phyloP scores from a whole-genome alignment of 768 basidiomycete species.

The Tricholoma sp. region DNA sequence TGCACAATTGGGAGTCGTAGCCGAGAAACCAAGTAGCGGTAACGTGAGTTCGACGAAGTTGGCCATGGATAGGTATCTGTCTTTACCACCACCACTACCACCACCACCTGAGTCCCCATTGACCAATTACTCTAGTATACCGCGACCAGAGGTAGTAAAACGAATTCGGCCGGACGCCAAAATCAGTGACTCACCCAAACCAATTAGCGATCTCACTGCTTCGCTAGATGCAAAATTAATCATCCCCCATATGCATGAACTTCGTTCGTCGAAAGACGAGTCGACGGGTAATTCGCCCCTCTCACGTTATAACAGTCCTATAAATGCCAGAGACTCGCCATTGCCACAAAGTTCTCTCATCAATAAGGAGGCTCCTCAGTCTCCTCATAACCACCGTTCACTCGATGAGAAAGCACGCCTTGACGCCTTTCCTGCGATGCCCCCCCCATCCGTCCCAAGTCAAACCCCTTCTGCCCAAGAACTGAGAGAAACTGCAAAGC shows the following conservation, averaged over 20 bases:
- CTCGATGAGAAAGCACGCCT: constrained; percentile 36
- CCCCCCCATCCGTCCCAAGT: constrained; percentile 72
- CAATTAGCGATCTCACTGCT: constrained; percentile 11
- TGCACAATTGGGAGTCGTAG: constrained; percentile 37
- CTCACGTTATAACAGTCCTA: constrained; percentile 26
- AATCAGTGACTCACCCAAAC: constrained; percentile 30
- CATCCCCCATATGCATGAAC: constrained; percentile 14
- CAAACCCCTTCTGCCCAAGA: constrained; percentile 77
- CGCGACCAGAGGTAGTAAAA: constrained; percentile 76
- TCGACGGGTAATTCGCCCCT: constrained; percentile 11
- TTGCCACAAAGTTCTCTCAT: constrained; percentile 13
- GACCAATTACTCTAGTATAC: constrained; percentile 45
- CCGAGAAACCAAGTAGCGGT: constrained; percentile 20
- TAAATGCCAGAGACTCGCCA: constrained; percentile 15
- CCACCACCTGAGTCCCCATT: no score
- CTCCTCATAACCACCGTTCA: constrained; percentile 33
- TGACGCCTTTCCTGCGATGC: constrained; percentile 53
- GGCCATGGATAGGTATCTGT: constrained; percentile 60
- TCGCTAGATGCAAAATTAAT: constrained; percentile 11
- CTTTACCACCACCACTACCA: background rate
- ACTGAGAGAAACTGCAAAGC: constrained; percentile 74
- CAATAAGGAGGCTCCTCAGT: constrained; percentile 29
- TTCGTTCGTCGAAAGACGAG: constrained; percentile 19
- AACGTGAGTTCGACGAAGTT: constrained; percentile 44
- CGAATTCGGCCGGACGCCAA: constrained; percentile 43